These are phyloP conservation scores for Phytophthora capsici DNA, from an alignment of 352 stramenopile genomes.

Conservation along the genomic window DNA sequence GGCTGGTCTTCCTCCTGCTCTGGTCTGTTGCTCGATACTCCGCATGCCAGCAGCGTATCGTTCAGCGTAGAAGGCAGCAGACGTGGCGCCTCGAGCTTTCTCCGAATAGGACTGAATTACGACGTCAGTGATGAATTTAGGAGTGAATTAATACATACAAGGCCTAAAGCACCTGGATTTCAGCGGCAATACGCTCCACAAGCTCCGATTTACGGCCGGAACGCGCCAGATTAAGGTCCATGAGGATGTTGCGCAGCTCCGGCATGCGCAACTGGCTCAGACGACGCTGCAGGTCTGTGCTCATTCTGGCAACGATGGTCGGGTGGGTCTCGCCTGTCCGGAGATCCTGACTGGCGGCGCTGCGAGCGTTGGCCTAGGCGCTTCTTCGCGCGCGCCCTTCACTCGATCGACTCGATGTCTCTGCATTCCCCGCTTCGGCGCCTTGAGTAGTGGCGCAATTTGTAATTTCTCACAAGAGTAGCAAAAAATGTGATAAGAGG, in stretches of 20 bases:
- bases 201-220: constrained; percentile 82
- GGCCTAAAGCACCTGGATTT: constrained; percentile 54
- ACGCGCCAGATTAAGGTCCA: constrained; percentile 69
- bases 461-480: constrained; percentile 16
- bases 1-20: constrained; percentile 2
- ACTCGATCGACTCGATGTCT: constrained; percentile 10
- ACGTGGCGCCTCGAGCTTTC: constrained; percentile 59
- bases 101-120: constrained; percentile 47
- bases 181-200: constrained; percentile 70
- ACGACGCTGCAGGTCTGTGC: constrained; percentile 45
- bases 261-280: constrained; percentile 72
- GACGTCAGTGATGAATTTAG: constrained; percentile 4
- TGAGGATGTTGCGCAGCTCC: constrained; percentile 77
- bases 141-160: background rate
- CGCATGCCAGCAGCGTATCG: constrained; percentile 49
- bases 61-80: constrained; percentile 64
- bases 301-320: too few species aligned
- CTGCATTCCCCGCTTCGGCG: constrained; percentile 23
- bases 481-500: background rate
- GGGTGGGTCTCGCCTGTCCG: too few species aligned
- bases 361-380: constrained; percentile 7
- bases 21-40: constrained; percentile 61
- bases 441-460: constrained; percentile 15
- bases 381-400: constrained; percentile 27
- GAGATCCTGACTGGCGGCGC: background rate